phyloP scores from a whole-genome alignment of 192 early-diverging fungal species.

The Entomortierella parvispora region DNA sequence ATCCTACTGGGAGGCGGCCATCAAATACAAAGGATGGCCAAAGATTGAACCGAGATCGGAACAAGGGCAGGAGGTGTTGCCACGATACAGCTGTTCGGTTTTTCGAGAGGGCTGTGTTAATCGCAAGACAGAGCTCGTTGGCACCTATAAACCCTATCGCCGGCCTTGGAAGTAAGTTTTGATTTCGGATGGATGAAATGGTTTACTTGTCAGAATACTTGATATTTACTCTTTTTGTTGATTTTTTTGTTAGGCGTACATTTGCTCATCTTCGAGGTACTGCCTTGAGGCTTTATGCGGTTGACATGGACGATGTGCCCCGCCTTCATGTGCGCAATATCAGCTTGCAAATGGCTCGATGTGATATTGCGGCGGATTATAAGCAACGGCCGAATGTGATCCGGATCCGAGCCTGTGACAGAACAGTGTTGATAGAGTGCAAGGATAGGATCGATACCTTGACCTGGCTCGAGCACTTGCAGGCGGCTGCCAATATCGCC shows the following conservation, averaged over 20 bases:
- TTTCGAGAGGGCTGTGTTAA: slow-evolving; percentile 52
- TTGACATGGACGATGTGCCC: slow-evolving; percentile 47
- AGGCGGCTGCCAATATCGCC: slow-evolving; percentile 61
- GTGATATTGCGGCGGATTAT: slow-evolving; percentile 55
- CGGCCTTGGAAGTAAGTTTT: slow-evolving; percentile 59
- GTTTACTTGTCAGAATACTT: background rate
- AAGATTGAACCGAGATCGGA: slow-evolving; percentile 47
- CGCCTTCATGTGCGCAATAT: slow-evolving; percentile 43
- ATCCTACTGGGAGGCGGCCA: slow-evolving; percentile 45
- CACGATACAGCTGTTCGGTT: slow-evolving; percentile 59
- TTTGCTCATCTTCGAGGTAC: slow-evolving; percentile 58
- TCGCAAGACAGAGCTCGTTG: slow-evolving; percentile 58
- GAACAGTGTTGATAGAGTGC: slow-evolving; percentile 55
- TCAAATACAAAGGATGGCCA: slow-evolving; percentile 44
- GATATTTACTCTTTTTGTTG: background rate
- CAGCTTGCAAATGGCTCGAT: slow-evolving; percentile 47
- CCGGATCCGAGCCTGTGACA: slow-evolving; percentile 52
- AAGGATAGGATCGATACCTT: slow-evolving; percentile 48
- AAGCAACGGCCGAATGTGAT: slow-evolving; percentile 56
- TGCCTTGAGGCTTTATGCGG: slow-evolving; percentile 49
- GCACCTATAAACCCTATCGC: slow-evolving; percentile 42
- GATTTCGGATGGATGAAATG: background rate
- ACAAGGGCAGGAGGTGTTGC: slow-evolving; percentile 56
- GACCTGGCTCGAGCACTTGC: slow-evolving; percentile 57
- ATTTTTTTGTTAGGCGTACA: slow-evolving; percentile 32